Evolutionary conservation across 306 rosid genomes (phyloP), one percentile per base, ranked within the genome.

Genomic region (Vigna radiata): DNA sequence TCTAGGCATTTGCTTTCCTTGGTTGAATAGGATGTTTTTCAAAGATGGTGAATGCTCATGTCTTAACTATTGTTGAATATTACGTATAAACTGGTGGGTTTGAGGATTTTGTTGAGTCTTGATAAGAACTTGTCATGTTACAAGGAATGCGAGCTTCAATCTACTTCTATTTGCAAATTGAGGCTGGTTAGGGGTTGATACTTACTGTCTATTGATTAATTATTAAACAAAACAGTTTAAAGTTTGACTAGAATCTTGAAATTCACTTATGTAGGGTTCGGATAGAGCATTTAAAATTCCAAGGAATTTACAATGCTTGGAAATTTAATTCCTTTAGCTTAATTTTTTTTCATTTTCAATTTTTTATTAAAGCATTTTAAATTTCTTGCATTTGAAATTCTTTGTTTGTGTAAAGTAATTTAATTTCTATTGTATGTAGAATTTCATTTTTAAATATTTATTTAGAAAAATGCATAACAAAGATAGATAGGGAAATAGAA

Each of bases 171-270:
- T 81, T 63, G 27, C 62, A 56, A 58, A 65, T 55, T 70, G 49
- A 37, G 50, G 75, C 52, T 21, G 18, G 2, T 65, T 61, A 36
- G 78, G 72, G 56, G 23, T 69, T 18, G 23, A 55, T 39, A 62
- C 27, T 63, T 61, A 19, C 54, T 52, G 19, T 60, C 41, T 53
- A 68, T 77, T 52, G 43, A 44, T 19, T 72, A 43, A 56, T 60
- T 60, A 39, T 56, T 49, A 33, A 56, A 64, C 44, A 48, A 65
- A n/a, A 76, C 31, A 43, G 33, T 56, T 58, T 47, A 39, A 19
- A 70, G 53, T 65, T 80, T 66, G 70, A 67, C 36, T 41, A 29
- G 43, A 78, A 25, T 69, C 67, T 44, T 21, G 44, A 84, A 77
- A 68, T 69, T 62, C 43, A 63, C 41, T 53, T 29, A 31, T 17